A percentile compares a stretch with the other conserved stretches of the same genome.
Conservation (phyloP, 2,329 filamentous ascomycete genomes). For the Neonectria sp. region DNA sequence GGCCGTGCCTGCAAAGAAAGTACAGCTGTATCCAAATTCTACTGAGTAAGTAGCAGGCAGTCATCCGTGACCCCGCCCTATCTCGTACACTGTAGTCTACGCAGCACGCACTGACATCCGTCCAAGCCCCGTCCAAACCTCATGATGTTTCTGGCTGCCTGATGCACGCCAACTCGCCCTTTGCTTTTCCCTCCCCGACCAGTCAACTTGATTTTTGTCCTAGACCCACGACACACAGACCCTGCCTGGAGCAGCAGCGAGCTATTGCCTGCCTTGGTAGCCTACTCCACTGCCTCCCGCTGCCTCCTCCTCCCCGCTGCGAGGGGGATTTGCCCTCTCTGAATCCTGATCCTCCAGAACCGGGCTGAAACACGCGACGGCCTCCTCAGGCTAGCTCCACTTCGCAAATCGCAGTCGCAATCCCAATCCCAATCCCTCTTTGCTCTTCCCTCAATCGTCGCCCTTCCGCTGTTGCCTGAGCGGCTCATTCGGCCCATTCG, state of each 20-base stretch:
- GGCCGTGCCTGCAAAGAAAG: too few species aligned
- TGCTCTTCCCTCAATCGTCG: neutral
- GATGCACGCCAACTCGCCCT: constrained; percentile 4
- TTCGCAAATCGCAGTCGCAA: neutral
- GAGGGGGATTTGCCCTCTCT: neutral
- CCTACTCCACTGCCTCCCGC: neutral
- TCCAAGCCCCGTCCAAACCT: constrained; percentile 9
- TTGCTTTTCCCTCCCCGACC: constrained; percentile 1
- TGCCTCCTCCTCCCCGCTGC: neutral
- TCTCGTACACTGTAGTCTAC: neutral
- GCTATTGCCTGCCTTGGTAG: neutral
- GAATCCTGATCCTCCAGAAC: neutral
- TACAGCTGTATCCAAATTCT: too few species aligned
- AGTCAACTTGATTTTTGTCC: constrained; percentile 7
- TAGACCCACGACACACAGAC: neutral
- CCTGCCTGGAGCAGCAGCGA: neutral
- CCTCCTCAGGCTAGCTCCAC: neutral
- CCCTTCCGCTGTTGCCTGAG: neutral
- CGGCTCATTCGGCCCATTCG: neutral
- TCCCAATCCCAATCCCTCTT: neutral
- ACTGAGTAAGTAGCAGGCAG: neutral
- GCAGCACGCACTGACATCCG: constrained; percentile 2
- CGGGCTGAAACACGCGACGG: neutral
- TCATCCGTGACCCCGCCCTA: neutral
- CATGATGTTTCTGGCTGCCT: constrained; percentile 19